Evolutionary conservation across 78 protist species (phyloP).

Genomic region (Creolimax fragrantissima): DNA sequence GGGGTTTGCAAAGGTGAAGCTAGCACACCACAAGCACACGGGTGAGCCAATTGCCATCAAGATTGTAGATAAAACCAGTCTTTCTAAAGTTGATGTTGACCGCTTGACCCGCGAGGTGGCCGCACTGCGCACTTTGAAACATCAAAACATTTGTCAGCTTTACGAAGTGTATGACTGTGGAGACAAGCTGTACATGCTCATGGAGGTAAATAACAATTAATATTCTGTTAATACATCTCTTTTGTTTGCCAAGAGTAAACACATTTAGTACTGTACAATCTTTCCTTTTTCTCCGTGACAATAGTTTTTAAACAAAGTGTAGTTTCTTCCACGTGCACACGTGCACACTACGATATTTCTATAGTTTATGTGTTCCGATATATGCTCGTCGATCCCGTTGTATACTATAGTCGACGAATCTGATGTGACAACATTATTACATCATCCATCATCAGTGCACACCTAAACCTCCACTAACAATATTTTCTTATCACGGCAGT

Average conservation of each 20-base stretch:
- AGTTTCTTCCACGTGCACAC: neutral
- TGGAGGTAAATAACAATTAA: neutral
- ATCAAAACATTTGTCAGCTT: constrained; percentile 6
- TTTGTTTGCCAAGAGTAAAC: too few species aligned
- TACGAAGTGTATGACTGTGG: constrained; percentile 15
- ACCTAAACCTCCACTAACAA: neutral
- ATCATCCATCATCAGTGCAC: neutral
- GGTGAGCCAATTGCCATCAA: constrained; percentile 18
- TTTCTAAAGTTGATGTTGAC: neutral
- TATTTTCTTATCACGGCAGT: constrained; percentile 48
- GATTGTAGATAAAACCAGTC: constrained; percentile 10
- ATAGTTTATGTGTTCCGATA: neutral
- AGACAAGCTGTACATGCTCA: constrained; percentile 18
- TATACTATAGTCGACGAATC: too few species aligned
- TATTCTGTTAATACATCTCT: neutral
- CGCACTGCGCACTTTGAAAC: neutral
- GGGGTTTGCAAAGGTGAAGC: neutral
- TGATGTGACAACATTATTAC: too few species aligned
- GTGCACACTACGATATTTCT: neutral
- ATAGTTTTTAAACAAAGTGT: neutral
- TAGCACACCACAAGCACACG: neutral
- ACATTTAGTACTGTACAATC: too few species aligned
- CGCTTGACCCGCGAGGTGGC: neutral
- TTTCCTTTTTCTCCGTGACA: neutral
- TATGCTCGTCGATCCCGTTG: too few species aligned